Base-by-base conservation (phyloP, 345 rosid genomes). In the Melaleuca quinquenervia region DNA sequence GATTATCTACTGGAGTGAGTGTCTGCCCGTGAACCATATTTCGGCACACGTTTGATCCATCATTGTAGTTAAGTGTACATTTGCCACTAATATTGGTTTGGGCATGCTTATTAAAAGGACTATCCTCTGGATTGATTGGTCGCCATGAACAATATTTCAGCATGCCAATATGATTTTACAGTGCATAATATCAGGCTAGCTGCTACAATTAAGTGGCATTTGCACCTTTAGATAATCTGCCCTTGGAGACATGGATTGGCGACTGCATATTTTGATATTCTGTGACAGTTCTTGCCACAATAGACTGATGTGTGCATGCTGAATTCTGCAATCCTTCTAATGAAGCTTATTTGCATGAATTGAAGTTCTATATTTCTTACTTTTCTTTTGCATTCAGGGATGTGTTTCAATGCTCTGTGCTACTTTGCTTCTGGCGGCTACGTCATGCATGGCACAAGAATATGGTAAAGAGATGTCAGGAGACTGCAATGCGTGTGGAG, bases 371-470 rank as follows among this genome's bases (percentile, higher is more conserved):
- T 32, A 83, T 49, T 8, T 82, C 16, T 87, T 84, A 86, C 49
- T 80, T 83, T 91, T 84, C 11, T 26, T 85, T 54, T 91, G 84
- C 87, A 52, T 55, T 89, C 94, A 96, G 98, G 96, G 98, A 97
- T 91, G 98, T 95, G 45, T 97, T 96, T 90, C 96, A 96, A 87
- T 96, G 99, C 89, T 89, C 98, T 10, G 93, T 97, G 26, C 89
- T 95, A 91, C 70, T 96, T 89, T 93, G 96, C 53, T 93, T 94
- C 89, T 97, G 99, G 99, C 92, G 98, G 85, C 91, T 91, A 27
- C 98, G 96, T 64, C 96, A 94, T 82, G 88, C 95, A 44, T 97
- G 98, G 98, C 98, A 95, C 76, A 97, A 94, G 93, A 95, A 96
- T 92, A 87, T 97, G 90, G 84, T 94, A 82, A 95, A 92, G 93